Conservation (phyloP, 1,139 yeast species). For the Saccharomyces pastorianus region DNA sequence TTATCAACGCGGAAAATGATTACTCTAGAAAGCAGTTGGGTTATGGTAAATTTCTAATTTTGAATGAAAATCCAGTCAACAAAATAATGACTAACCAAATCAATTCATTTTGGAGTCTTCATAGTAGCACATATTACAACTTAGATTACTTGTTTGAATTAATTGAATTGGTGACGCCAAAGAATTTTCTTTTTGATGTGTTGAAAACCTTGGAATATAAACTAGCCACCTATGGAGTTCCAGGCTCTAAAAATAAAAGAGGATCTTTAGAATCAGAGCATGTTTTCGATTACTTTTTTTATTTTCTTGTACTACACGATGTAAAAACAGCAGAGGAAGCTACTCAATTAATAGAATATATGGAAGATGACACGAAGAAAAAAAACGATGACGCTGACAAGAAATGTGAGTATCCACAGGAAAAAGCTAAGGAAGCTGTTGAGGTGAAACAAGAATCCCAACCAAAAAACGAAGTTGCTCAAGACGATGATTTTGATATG, state of each 20-base stretch:
- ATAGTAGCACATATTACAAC: slow-evolving; percentile 32
- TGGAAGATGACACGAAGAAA: slow-evolving; percentile 12
- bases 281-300: slow-evolving; percentile 26
- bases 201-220: slow-evolving; percentile 24
- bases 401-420: neutral
- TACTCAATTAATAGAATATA: slow-evolving; percentile 16
- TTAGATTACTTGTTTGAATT: slow-evolving; percentile 27
- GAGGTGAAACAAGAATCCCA: slow-evolving; percentile 13
- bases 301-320: slow-evolving; percentile 28
- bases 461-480: slow-evolving; percentile 14
- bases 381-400: slow-evolving; percentile 2
- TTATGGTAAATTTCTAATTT: slow-evolving; percentile 20
- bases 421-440: slow-evolving; percentile 2
- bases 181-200: slow-evolving; percentile 23
- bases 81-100: slow-evolving; percentile 30
- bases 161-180: slow-evolving; percentile 24
- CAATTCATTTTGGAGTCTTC: slow-evolving; percentile 32
- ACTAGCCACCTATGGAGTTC: slow-evolving; percentile 20
- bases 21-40: slow-evolving; percentile 26
- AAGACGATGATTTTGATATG: slow-evolving; percentile 32
- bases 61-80: slow-evolving; percentile 27
- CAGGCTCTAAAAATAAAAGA: slow-evolving; percentile 21
- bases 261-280: slow-evolving; percentile 20
- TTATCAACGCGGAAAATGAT: slow-evolving; percentile 17
- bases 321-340: slow-evolving; percentile 22